phyloP scores from a whole-genome alignment of 345 rosid species.

The Fremontodendron californicum region DNA sequence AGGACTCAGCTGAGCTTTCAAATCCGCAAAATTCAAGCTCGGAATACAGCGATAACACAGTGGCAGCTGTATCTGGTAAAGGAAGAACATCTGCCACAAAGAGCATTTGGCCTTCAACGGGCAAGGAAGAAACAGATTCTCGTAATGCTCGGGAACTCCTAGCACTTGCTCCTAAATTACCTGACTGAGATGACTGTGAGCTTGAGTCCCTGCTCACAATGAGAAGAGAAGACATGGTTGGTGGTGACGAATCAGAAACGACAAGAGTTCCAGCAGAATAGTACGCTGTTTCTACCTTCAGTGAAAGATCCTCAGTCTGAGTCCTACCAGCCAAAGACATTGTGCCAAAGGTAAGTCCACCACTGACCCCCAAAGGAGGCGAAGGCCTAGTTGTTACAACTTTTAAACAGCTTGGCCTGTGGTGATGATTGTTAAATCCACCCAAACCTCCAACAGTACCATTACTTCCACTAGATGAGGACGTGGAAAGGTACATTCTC shows the following conservation, averaged over 20 bases:
- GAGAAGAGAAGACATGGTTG: slow-evolving; percentile 85
- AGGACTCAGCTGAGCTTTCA: slow-evolving; percentile 63
- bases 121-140: slow-evolving; percentile 80
- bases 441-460: slow-evolving; percentile 57
- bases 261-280: slow-evolving; percentile 85
- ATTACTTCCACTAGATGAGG: slow-evolving; percentile 57
- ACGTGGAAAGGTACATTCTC: slow-evolving; percentile 92
- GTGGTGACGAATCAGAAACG: slow-evolving; percentile 91
- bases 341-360: slow-evolving; percentile 85
- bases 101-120: slow-evolving; percentile 97
- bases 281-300: slow-evolving; percentile 83
- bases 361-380: slow-evolving; percentile 86
- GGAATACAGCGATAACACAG: slow-evolving; percentile 73
- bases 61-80: slow-evolving; percentile 71
- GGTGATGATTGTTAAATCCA: slow-evolving; percentile 52
- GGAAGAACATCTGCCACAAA: slow-evolving; percentile 92
- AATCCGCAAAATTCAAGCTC: slow-evolving; percentile 77
- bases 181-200: slow-evolving; percentile 58
- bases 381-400: slow-evolving; percentile 89
- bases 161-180: slow-evolving; percentile 58
- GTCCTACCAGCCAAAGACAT: slow-evolving; percentile 70
- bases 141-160: slow-evolving; percentile 79
- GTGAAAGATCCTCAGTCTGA: slow-evolving; percentile 73
- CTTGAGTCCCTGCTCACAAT: slow-evolving; percentile 79
- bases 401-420: slow-evolving; percentile 80